Conservation (phyloP, 1,139 yeast species). For the Williopsis jadinii region DNA sequence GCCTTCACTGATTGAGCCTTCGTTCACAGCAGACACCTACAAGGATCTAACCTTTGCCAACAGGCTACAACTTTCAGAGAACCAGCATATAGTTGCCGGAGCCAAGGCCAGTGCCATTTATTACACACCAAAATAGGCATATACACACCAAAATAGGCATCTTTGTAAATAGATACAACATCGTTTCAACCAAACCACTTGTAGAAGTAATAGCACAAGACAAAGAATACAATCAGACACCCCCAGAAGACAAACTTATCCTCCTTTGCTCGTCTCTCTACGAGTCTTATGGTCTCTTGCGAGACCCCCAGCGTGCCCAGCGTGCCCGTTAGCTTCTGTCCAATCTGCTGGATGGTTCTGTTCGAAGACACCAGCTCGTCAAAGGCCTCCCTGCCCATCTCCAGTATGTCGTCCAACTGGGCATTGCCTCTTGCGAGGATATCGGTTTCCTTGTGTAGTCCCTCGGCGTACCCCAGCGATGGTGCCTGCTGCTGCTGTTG, state of each 20-base stretch:
- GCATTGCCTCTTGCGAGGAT: constrained; percentile 66
- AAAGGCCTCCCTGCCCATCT: constrained; percentile 80
- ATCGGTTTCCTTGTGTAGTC: constrained; percentile 59
- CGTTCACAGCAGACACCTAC: constrained; percentile 20
- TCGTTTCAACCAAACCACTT: constrained; percentile 58
- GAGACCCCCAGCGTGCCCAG: constrained; percentile 83
- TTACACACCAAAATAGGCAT: constrained; percentile 28
- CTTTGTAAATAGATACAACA: constrained; percentile 1
- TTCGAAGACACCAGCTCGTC: constrained; percentile 86
- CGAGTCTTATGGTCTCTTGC: constrained; percentile 71
- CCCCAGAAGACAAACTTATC: constrained; percentile 87
- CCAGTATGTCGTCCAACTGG: constrained; percentile 83
- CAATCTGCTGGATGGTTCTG: constrained; percentile 58
- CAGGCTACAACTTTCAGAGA: constrained; percentile 41
- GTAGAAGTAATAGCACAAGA: constrained; percentile 63
- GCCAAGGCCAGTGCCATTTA: constrained; percentile 56
- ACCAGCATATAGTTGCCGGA: constrained; percentile 61
- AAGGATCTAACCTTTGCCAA: constrained; percentile 31
- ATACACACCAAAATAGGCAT: constrained; percentile 9
- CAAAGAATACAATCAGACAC: constrained; percentile 56
- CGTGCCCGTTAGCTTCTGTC: constrained; percentile 57
- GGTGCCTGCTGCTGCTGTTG: constrained; percentile 15
- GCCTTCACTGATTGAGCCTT: constrained; percentile 56
- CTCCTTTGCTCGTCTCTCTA: constrained; percentile 79
- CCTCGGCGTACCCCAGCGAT: constrained; percentile 47